Evolutionary conservation across 2,329 filamentous ascomycete genomes (phyloP).

Genomic region (Aspergillus sp.): DNA sequence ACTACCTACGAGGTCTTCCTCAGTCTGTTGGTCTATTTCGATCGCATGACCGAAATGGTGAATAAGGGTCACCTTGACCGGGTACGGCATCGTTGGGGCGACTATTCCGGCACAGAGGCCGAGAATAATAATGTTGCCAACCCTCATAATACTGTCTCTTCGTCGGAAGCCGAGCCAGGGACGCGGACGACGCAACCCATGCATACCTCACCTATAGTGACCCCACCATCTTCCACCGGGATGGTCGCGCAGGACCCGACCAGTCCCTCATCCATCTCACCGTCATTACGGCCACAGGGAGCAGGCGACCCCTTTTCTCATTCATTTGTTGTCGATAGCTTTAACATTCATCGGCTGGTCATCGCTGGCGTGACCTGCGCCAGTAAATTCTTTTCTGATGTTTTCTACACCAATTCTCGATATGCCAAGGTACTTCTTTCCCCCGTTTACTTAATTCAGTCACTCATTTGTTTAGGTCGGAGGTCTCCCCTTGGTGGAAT

Average conservation of each 20-base stretch:
- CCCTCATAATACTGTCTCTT: not conserved
- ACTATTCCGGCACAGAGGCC: slow-evolving; percentile 10
- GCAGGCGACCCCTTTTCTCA: slow-evolving; percentile 54
- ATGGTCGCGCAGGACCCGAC: slow-evolving; percentile 30
- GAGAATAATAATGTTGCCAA: not conserved
- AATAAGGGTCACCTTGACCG: slow-evolving; percentile 71
- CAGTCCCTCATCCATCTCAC: slow-evolving; percentile 26
- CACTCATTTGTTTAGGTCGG: slow-evolving; percentile 60
- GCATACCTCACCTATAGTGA: slow-evolving; percentile 27
- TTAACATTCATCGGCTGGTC: slow-evolving; percentile 94
- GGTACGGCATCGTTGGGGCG: slow-evolving; percentile 30
- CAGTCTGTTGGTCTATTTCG: slow-evolving; percentile 92
- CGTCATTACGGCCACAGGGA: slow-evolving; percentile 30
- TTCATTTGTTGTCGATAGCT: slow-evolving; percentile 95
- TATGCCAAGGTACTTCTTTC: slow-evolving; percentile 78
- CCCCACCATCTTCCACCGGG: slow-evolving; percentile 29
- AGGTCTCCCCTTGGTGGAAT: slow-evolving; percentile 79
- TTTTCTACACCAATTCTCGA: slow-evolving; percentile 98
- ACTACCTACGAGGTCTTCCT: slow-evolving; percentile 98
- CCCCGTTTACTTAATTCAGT: not conserved
- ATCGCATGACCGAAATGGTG: slow-evolving; percentile 95
- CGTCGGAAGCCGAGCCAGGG: slow-evolving; percentile 14
- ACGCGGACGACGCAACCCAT: slow-evolving; percentile 15
- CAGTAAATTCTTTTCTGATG: slow-evolving; percentile 98
- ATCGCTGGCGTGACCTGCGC: slow-evolving; percentile 97